Evolutionary conservation across 768 basidiomycete species (phyloP).

Genomic region (Tubosaeta sp.): DNA sequence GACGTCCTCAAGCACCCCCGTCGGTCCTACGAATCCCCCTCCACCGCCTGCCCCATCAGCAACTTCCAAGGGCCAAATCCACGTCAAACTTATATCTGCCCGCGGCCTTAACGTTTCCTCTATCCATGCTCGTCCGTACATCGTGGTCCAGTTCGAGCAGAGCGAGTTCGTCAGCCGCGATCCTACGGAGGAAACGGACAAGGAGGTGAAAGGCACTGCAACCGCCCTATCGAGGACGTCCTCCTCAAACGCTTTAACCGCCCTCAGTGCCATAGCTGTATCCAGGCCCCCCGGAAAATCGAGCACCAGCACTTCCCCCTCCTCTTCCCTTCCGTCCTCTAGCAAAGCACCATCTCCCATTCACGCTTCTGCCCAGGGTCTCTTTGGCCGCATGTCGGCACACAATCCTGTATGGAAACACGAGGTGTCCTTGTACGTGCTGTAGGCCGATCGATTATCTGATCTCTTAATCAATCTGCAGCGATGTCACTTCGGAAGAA

Average conservation of each 20-base stretch:
- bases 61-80: conserved; percentile 70
- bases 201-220: conserved; percentile 82
- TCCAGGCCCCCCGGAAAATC: conserved; percentile 42
- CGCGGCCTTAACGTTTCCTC: conserved; percentile 74
- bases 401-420: conserved; percentile 99
- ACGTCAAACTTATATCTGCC: conserved; percentile 93
- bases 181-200: conserved; percentile 79
- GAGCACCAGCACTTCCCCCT: conserved; percentile 42
- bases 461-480: conserved; percentile 34
- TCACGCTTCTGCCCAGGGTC: conserved; percentile 34
- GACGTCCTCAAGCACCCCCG: conserved; percentile 28
- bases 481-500: conserved; percentile 89
- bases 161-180: conserved; percentile 96
- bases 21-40: conserved; percentile 17
- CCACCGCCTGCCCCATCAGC: conserved; percentile 30
- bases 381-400: conserved; percentile 65
- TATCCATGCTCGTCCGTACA: conserved; percentile 71
- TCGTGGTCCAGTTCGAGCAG: conserved; percentile 97
- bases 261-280: conserved; percentile 58
- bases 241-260: conserved; percentile 60
- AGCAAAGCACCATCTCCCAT: conserved; percentile 31
- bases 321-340: conserved; percentile 39
- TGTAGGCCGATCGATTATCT: conserved; percentile 8
- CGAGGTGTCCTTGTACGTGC: conserved; percentile 91
- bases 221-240: conserved; percentile 52